A percentile compares a stretch with the other conserved stretches of the same genome.
These are phyloP conservation scores for Lichtheimia hyalospora DNA, from an alignment of 371 early-diverging fungal genomes.

Conservation along the genomic window DNA sequence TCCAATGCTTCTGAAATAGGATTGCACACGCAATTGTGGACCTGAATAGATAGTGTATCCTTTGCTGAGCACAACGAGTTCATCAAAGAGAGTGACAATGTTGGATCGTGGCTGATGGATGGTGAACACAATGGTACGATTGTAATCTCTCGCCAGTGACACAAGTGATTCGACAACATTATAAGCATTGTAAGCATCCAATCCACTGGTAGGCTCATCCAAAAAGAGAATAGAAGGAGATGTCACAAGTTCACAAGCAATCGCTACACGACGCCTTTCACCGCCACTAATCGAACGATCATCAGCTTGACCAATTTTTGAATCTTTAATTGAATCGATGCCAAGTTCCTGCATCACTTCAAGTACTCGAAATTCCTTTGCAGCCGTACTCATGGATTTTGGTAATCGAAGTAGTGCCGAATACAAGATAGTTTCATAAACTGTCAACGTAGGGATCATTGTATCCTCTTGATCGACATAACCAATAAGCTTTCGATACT, in stretches of 20 bases:
- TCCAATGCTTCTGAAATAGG: constrained; percentile 70
- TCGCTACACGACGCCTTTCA: constrained; percentile 82
- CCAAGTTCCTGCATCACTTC: constrained; percentile 80
- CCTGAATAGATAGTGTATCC: constrained; percentile 86
- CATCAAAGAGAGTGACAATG: constrained; percentile 89
- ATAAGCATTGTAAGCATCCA: constrained; percentile 91
- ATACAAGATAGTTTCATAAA: constrained; percentile 81
- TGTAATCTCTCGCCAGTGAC: constrained; percentile 75
- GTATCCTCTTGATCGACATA: constrained; percentile 89
- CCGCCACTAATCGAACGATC: constrained; percentile 84
- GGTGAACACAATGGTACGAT: constrained; percentile 91
- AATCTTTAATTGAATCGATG: constrained; percentile 73
- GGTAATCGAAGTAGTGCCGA: constrained; percentile 79
- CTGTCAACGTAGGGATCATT: constrained; percentile 80
- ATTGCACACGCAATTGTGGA: constrained; percentile 43
- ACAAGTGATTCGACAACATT: constrained; percentile 88
- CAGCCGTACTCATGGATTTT: constrained; percentile 55
- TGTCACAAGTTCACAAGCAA: constrained; percentile 87
- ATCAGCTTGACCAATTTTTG: constrained; percentile 77
- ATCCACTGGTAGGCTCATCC: constrained; percentile 94
- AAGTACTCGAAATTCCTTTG: constrained; percentile 61
- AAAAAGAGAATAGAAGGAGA: constrained; percentile 89
- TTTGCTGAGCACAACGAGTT: constrained; percentile 81
- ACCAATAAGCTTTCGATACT: constrained; percentile 69
- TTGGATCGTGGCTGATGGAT: constrained; percentile 97